A percentile compares a stretch with the other conserved stretches of the same genome.
phyloP scores from a whole-genome alignment of 2,329 filamentous ascomycete genomes.

The Verticillium nubilum region DNA sequence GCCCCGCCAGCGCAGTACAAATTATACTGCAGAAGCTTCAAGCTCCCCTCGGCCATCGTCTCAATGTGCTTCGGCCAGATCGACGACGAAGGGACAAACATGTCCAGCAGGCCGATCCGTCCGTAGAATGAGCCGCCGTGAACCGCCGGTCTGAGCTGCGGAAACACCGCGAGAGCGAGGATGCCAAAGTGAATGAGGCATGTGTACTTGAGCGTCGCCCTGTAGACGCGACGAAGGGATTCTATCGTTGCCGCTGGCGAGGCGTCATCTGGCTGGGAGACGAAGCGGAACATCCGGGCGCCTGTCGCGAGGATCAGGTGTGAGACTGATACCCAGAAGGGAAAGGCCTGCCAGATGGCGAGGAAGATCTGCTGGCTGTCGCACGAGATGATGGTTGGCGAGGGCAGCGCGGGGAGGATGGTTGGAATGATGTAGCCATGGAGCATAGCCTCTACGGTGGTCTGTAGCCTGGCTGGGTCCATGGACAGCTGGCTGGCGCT shows the following conservation, averaged over 20 bases:
- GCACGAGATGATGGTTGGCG: slow-evolving; percentile 8
- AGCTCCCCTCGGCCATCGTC: slow-evolving; percentile 6
- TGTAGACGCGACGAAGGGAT: slow-evolving; percentile 7
- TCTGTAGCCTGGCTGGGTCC: slow-evolving; percentile 4
- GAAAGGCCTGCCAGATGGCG: slow-evolving; percentile 17
- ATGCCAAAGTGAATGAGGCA: slow-evolving; percentile 4
- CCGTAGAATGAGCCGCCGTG: neutral
- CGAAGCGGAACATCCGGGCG: neutral
- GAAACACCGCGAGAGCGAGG: slow-evolving; percentile 5
- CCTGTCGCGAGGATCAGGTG: slow-evolving; percentile 8
- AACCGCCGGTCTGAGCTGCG: neutral
- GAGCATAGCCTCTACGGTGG: slow-evolving; percentile 8
- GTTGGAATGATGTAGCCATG: slow-evolving; percentile 15
- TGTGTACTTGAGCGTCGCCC: slow-evolving; percentile 1
- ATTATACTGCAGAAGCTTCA: slow-evolving; percentile 17
- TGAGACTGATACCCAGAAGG: slow-evolving; percentile 10
- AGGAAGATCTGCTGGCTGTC: slow-evolving; percentile 13
- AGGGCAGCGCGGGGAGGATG: slow-evolving; percentile 10
- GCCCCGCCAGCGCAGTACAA: slow-evolving; percentile 13
- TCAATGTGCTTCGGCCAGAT: slow-evolving; percentile 3
- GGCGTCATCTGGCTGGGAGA: neutral
- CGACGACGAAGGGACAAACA: slow-evolving; percentile 11
- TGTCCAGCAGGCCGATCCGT: neutral
- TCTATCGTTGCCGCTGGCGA: neutral
- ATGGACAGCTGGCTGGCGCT: slow-evolving; percentile 10